Conservation (phyloP, 2,329 filamentous ascomycete species). For the Epichloe aotearoae region DNA sequence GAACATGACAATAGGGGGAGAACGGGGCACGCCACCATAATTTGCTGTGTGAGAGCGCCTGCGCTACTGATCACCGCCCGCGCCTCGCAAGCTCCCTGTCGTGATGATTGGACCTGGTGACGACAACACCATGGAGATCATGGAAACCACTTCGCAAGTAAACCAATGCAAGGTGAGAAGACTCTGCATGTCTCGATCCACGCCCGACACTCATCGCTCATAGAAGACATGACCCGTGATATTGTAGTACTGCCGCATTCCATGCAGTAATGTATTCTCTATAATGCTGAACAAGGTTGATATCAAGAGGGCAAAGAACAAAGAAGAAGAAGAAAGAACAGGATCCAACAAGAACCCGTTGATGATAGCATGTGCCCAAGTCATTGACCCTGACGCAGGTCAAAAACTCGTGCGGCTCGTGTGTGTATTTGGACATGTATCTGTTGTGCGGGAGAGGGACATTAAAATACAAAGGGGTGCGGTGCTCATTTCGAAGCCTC, state of each 20-base stretch:
- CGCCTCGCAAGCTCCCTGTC: not conserved
- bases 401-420: not conserved
- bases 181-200: too few relatives aligned
- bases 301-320: not conserved
- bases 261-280: not conserved
- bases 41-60: not conserved
- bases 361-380: not conserved
- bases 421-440: too few relatives aligned
- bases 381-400: not conserved
- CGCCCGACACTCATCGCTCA: not conserved
- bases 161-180: not conserved
- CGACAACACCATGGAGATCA: not conserved
- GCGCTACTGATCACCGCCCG: not conserved
- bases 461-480: not conserved
- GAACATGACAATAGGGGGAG: not conserved
- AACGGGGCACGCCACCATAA: not conserved
- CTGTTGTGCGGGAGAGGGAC: too few relatives aligned
- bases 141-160: not conserved
- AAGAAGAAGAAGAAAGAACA: not conserved
- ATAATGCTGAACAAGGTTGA: not conserved
- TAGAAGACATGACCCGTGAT: not conserved
- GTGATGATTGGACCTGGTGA: not conserved
- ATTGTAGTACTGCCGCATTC: too few relatives aligned
- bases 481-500: not conserved
- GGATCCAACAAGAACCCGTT: not conserved